Evolutionary conservation across 2,329 filamentous ascomycete genomes (phyloP).

Genomic region (Cryphonectria japonica): DNA sequence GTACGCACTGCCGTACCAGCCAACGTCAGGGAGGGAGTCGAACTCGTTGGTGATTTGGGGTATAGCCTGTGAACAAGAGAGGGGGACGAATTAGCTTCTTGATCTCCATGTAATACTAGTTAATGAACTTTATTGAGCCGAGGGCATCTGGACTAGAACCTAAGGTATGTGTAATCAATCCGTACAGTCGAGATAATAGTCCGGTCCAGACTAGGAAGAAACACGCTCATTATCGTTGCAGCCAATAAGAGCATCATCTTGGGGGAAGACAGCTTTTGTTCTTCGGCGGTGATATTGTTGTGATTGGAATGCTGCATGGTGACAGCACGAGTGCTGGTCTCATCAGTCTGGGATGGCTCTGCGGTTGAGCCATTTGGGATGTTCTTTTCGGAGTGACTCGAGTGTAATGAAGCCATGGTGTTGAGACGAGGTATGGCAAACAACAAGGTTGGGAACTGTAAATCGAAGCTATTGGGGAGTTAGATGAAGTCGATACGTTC

Average conservation of each 20-base stretch:
- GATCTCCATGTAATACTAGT: neutral
- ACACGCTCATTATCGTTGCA: slow-evolving; percentile 30
- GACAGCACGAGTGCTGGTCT: neutral
- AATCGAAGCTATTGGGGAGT: neutral
- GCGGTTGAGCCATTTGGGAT: neutral
- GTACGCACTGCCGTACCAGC: slow-evolving; percentile 35
- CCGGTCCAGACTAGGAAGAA: slow-evolving; percentile 30
- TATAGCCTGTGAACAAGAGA: slow-evolving; percentile 24
- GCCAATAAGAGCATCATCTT: neutral
- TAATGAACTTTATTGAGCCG: too few species aligned
- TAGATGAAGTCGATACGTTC: neutral
- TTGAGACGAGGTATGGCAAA: neutral
- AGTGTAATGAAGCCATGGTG: neutral
- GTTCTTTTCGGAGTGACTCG: neutral
- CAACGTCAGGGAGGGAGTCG: slow-evolving; percentile 36
- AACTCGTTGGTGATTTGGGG: slow-evolving; percentile 33
- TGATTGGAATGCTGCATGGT: neutral
- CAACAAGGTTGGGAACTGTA: neutral
- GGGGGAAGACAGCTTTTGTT: neutral
- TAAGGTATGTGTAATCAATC: neutral
- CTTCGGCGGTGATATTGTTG: neutral
- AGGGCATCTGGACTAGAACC: neutral
- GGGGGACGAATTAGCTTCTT: neutral
- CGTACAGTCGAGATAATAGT: slow-evolving; percentile 30
- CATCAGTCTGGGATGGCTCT: neutral